A percentile compares a stretch with the other conserved stretches of the same genome.
Conservation (phyloP, 2,329 filamentous ascomycete species). For the Neonectria punicea region DNA sequence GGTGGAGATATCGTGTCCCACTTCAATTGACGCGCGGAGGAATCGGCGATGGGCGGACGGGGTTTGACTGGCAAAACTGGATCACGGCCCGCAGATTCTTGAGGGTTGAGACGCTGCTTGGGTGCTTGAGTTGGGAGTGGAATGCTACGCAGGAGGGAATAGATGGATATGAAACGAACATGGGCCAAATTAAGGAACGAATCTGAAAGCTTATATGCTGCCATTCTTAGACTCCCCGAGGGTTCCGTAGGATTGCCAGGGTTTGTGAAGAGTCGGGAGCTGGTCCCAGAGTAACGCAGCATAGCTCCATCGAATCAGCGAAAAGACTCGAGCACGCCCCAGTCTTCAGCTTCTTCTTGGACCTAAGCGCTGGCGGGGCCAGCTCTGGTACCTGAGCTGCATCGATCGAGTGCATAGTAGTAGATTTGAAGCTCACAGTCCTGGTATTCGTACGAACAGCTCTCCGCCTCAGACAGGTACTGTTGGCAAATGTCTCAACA, state of each 20-base stretch:
- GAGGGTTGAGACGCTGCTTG: neutral
- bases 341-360: too few species aligned
- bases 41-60: constrained; percentile 18
- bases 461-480: too few species aligned
- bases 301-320: too few species aligned
- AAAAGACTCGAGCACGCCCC: too few species aligned
- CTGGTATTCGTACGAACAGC: too few species aligned
- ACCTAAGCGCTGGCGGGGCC: too few species aligned
- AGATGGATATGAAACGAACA: neutral
- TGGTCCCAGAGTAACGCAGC: neutral
- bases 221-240: neutral
- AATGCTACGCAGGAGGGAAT: neutral
- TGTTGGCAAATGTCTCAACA: constrained; percentile 26
- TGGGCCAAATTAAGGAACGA: neutral
- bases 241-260: neutral
- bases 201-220: neutral
- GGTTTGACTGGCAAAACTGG: neutral
- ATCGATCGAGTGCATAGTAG: too few species aligned
- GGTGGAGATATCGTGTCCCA: constrained; percentile 17
- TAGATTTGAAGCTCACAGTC: too few species aligned
- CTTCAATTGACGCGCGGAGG: constrained; percentile 14
- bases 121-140: neutral
- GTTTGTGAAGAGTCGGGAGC: neutral
- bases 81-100: neutral
- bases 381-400: too few species aligned